phyloP scores from a whole-genome alignment of 768 basidiomycete genomes.

The Gymnopilus dilepis region DNA sequence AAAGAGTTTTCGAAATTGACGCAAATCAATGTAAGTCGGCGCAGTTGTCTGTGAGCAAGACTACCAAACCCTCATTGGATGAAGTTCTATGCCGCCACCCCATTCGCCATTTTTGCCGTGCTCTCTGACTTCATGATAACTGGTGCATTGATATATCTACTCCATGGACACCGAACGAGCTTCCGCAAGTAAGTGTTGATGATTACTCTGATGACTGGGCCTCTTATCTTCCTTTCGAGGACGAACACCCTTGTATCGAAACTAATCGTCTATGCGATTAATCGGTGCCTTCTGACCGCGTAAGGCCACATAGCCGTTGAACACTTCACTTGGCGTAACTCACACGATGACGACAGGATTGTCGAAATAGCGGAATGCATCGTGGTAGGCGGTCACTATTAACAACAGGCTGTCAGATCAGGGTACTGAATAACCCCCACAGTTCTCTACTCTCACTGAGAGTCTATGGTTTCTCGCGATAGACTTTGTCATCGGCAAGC shows the following conservation, averaged over 20 bases:
- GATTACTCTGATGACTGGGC: neutral
- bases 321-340: no score
- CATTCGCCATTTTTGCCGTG: conserved; percentile 49
- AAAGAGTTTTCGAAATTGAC: conserved; percentile 36
- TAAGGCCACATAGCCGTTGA: conserved; percentile 26
- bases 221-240: conserved; percentile 25
- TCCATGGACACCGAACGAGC: conserved; percentile 43
- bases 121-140: conserved; percentile 51
- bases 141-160: conserved; percentile 42
- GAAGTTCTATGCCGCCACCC: conserved; percentile 45
- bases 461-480: conserved; percentile 42
- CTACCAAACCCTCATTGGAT: neutral
- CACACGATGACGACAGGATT: conserved; percentile 25
- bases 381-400: conserved; percentile 28
- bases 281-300: conserved; percentile 55
- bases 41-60: neutral
- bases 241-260: conserved; percentile 46
- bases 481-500: conserved; percentile 53
- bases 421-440: neutral
- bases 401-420: neutral
- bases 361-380: conserved; percentile 44
- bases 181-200: conserved; percentile 34
- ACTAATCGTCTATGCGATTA: conserved; percentile 55
- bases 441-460: conserved; percentile 35
- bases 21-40: conserved; percentile 37